Conservation (phyloP, 129 eudicot species). For the Rutidosis leptorrhynchoides region DNA sequence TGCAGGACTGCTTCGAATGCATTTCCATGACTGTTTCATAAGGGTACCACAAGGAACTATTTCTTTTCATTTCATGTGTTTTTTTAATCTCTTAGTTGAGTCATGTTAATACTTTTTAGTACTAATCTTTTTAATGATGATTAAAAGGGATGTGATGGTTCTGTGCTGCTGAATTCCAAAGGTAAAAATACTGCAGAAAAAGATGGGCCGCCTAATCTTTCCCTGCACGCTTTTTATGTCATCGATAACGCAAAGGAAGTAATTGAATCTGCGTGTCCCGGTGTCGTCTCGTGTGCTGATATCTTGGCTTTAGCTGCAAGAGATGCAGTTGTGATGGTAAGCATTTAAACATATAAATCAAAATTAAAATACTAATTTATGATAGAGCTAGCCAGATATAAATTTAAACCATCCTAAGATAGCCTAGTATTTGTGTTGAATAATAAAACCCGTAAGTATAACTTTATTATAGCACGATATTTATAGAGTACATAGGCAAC, state of each 20-base stretch:
- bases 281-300: conserved; percentile 81
- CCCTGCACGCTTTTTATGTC: conserved; percentile 70
- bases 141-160: conserved; percentile 78
- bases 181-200: conserved; percentile 62
- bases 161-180: conserved; percentile 56
- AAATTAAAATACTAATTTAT: too few species aligned
- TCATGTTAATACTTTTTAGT: not conserved
- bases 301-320: conserved; percentile 79
- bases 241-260: conserved; percentile 64
- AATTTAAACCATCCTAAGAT: too few species aligned
- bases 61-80: conserved; percentile 1
- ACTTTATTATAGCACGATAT: too few species aligned
- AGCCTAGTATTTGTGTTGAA: too few species aligned
- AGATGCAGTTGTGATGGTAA: conserved; percentile 67
- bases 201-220: conserved; percentile 67
- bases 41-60: conserved; percentile 33
- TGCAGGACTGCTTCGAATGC: conserved; percentile 74
- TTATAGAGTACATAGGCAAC: too few species aligned
- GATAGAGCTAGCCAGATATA: too few species aligned
- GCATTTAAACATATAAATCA: conserved; percentile 16
- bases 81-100: not conserved
- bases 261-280: conserved; percentile 65
- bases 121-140: not conserved
- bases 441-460: too few species aligned
- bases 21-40: conserved; percentile 79